Evolutionary conservation across 2,329 filamentous ascomycete genomes (phyloP), one percentile per base, ranked within the genome.

Genomic region (Aureobasidium sp.): DNA sequence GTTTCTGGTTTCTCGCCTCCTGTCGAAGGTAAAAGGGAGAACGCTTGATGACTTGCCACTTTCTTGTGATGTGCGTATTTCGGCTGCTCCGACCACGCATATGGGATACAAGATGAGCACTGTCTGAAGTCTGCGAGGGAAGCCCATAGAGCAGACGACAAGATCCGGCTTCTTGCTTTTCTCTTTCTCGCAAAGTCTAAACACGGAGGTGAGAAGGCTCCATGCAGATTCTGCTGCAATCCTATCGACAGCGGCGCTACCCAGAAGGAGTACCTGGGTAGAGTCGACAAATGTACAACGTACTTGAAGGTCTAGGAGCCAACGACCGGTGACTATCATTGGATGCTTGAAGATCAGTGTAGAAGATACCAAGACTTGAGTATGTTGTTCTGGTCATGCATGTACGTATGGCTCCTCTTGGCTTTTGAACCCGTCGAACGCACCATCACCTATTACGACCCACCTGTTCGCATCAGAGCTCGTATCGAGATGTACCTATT

Each of bases 401-500:
- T 37, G 41, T 47, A 47, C 41, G 27, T 29, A 42, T 58, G n/a
- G 9, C 31, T 47, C 22, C 20, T 37, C 55, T 44, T 47, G n/a
- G 17, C 14, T 4, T 8, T 45, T 15, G 15, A 12, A 27, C 5
- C 15, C 17, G 31, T 15, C n/a, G 15, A 17, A 27, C 27, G 4
- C 27, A 37, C 29, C 11, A 14, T n/a, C 20, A 45, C 55, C n/a
- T 58, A 27, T 37, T 12, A 41, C 20, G 20, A 58, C 55, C 55
- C 55, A 58, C 41, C 55, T 47, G 29, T 36, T 58, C 29, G 55
- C 29, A 58, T 31, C 12, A 36, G 31, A 37, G n/a, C 55, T 58
- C 55, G 55, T 58, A 58, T 58, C 29, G 27, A 37, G n/a, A 58
- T 12, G 42, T 47, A 47, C 55, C 55, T 58, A 58, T 41, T 41